phyloP scores from a whole-genome alignment of 1,284 basidiomycete species.

The Puccinia polysora region DNA sequence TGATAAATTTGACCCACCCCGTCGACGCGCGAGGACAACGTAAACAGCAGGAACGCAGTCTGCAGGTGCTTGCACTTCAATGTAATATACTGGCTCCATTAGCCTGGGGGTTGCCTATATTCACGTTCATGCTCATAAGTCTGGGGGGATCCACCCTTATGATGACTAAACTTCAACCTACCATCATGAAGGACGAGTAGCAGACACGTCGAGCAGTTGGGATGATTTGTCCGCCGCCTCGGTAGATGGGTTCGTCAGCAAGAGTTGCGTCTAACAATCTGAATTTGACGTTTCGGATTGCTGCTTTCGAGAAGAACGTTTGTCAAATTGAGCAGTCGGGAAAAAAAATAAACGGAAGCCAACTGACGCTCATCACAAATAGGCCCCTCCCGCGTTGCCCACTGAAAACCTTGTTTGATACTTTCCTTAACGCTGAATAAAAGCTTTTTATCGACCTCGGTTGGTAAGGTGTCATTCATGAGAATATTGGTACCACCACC shows the following conservation, averaged over 20 bases:
- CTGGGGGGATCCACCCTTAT: background rate
- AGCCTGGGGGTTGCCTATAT: constrained; percentile 53
- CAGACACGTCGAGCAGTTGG: constrained; percentile 94
- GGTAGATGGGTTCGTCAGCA: constrained; percentile 90
- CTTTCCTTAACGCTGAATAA: constrained; percentile 84
- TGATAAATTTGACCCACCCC: constrained; percentile 53
- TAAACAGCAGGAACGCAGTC: constrained; percentile 97
- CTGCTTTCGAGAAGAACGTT: constrained; percentile 55
- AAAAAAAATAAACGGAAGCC: background rate
- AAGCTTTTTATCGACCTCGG: constrained; percentile 89
- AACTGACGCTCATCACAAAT: constrained; percentile 93
- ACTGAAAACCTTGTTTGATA: constrained; percentile 98
- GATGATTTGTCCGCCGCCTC: constrained; percentile 96
- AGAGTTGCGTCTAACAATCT: constrained; percentile 84
- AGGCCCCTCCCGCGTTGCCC: constrained; percentile 95
- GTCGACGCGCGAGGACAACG: constrained; percentile 87
- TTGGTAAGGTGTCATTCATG: constrained; percentile 91
- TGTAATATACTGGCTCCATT: constrained; percentile 94
- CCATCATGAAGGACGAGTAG: constrained; percentile 98
- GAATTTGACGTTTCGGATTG: constrained; percentile 98
- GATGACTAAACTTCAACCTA: constrained; percentile 55
- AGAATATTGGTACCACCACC: constrained; percentile 75
- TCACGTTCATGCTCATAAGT: background rate
- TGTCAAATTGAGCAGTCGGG: background rate
- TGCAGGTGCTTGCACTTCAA: constrained; percentile 97